Evolutionary conservation across 495 filamentous ascomycete genomes (phyloP), one percentile per base, ranked within the genome.

Genomic region (Neurospora sp.): DNA sequence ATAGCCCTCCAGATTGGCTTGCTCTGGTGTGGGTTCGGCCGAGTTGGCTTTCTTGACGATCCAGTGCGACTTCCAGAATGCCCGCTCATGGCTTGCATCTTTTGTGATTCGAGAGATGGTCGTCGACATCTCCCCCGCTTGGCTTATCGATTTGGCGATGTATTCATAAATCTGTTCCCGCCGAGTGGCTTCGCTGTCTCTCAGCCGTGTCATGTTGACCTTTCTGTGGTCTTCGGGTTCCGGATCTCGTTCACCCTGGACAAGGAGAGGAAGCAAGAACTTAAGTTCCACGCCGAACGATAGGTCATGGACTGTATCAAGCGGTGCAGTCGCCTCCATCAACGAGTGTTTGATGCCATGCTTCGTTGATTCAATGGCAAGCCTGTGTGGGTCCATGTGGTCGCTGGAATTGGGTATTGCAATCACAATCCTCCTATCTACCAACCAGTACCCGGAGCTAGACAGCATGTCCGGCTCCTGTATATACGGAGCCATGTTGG

Each of bases 31-130:
- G 5, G 77, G 76, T 59, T 73, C 74, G 4, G 75, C 78, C 40
- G 79, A 81, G 70, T 79, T 78, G 3, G 79, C 78, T 61, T 77
- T 79, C 69, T 81, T 81, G 27, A 81, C 78, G 12, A 81, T 79
- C 79, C 79, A 81, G 48, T 72, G 53, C 18, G 78, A 75, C 22
- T 61, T 61, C 79, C 79, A 81, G 38, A 74, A 77, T 14, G 78
- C 68, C 27, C 69, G 59, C 72, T 81, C 78, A 9, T 75, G 40
- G 31, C 40, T 38, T 0, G 70, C 70, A 10, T 40, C n/a, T 3
- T 46, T 31, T 5, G 61, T 27, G 61, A 80, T 76, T 27, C 68
- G 42, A 27, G 72, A 39, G 27, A 69, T 69, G 14, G 75, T 78
- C 7, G 74, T 74, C 11, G 79, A 78, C 2, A 69, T 41, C 41